Conservation (phyloP, 352 stramenopile species). For the Pythium sp. region DNA sequence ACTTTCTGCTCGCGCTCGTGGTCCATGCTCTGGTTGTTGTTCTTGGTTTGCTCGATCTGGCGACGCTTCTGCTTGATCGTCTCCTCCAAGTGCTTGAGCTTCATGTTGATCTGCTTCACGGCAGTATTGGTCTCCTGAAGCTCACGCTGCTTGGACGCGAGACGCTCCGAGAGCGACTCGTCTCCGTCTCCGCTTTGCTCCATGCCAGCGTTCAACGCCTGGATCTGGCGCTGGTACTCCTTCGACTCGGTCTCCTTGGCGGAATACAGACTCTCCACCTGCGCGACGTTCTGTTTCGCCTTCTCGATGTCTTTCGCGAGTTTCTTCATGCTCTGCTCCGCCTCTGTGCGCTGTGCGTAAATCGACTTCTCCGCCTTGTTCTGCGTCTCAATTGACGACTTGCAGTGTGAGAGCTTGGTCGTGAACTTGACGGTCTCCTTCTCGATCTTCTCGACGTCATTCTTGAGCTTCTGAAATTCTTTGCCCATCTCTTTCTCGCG, state of each 20-base stretch:
- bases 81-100: constrained; percentile 92
- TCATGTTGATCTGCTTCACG: constrained; percentile 91
- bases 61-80: constrained; percentile 74
- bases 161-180: constrained; percentile 70
- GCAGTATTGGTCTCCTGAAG: constrained; percentile 75
- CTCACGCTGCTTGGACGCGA: constrained; percentile 77
- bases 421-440: constrained; percentile 85
- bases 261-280: constrained; percentile 41
- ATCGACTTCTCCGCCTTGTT: constrained; percentile 56
- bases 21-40: constrained; percentile 73
- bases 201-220: constrained; percentile 85
- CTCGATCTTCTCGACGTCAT: constrained; percentile 73
- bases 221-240: constrained; percentile 81
- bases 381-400: constrained; percentile 70
- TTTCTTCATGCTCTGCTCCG: constrained; percentile 69
- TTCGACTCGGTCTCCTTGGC: constrained; percentile 65
- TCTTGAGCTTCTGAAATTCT: constrained; percentile 79
- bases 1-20: constrained; percentile 65
- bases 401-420: constrained; percentile 76
- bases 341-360: constrained; percentile 71
- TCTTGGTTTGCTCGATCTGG: constrained; percentile 67
- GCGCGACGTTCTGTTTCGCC: constrained; percentile 57
- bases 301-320: constrained; percentile 85
- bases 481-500: constrained; percentile 84
- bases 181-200: constrained; percentile 71